A percentile compares a stretch with the other conserved stretches of the same genome.
These are phyloP conservation scores for Pseudopyricularia javanii DNA, from an alignment of 2,329 filamentous ascomycete species.

Conservation along the genomic window DNA sequence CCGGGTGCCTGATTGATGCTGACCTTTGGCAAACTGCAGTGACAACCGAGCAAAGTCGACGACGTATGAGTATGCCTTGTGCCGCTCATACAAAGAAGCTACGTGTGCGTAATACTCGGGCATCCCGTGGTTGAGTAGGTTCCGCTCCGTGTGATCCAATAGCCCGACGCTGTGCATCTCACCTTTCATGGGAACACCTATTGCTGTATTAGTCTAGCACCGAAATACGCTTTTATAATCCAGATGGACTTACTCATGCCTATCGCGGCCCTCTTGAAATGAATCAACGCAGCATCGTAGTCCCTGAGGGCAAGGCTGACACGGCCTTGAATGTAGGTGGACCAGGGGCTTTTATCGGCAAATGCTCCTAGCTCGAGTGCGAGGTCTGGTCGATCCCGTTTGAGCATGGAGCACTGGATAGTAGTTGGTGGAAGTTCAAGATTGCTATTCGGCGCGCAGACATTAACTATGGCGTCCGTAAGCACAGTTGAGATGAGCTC, in stretches of 20 bases:
- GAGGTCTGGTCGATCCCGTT: slow-evolving; percentile 46
- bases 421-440: slow-evolving; percentile 50
- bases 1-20: slow-evolving; percentile 23
- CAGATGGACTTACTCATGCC: slow-evolving; percentile 56
- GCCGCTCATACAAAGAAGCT: slow-evolving; percentile 66
- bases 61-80: slow-evolving; percentile 66
- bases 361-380: slow-evolving; percentile 45
- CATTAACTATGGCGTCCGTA: slow-evolving; percentile 54
- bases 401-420: slow-evolving; percentile 50
- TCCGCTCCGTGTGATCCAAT: slow-evolving; percentile 65
- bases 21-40: slow-evolving; percentile 43
- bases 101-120: slow-evolving; percentile 82
- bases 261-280: slow-evolving; percentile 74
- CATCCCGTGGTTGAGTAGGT: slow-evolving; percentile 56
- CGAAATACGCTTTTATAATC: neutral
- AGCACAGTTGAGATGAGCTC: slow-evolving; percentile 45
- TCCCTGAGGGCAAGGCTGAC: slow-evolving; percentile 64
- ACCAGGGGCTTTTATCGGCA: slow-evolving; percentile 45
- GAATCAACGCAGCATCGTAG: slow-evolving; percentile 56
- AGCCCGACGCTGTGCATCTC: slow-evolving; percentile 51
- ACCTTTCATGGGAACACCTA: slow-evolving; percentile 32
- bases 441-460: slow-evolving; percentile 52
- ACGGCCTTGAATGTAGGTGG: slow-evolving; percentile 74
- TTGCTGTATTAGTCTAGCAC: neutral
- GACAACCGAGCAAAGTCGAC: slow-evolving; percentile 72